Evolutionary conservation across 305 asterid species (phyloP).

Genomic region (Rubia balearica): DNA sequence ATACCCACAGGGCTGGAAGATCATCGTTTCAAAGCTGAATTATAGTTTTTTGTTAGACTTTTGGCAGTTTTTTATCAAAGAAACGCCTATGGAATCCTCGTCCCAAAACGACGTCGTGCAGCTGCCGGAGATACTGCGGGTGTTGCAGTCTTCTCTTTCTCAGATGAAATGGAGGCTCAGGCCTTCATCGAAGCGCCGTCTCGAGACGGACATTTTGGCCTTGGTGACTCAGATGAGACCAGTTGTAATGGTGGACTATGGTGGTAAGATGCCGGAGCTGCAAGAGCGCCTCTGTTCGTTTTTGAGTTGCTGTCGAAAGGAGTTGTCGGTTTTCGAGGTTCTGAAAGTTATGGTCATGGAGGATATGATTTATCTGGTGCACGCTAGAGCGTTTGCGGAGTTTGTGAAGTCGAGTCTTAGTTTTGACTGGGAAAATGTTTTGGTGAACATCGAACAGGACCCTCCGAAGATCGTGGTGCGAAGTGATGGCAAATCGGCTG

Average conservation of each 20-base stretch:
- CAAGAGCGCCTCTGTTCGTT: conserved; percentile 59
- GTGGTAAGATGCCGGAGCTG: conserved; percentile 93
- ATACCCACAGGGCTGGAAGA: background rate
- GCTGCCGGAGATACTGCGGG: conserved; percentile 35
- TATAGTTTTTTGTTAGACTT: too few species aligned
- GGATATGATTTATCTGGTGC: conserved; percentile 74
- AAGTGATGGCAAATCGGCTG: conserved; percentile 31
- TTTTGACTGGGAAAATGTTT: conserved; percentile 32
- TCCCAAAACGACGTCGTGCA: conserved; percentile 38
- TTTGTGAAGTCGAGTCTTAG: conserved; percentile 42
- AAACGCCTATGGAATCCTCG: background rate
- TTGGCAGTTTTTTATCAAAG: background rate
- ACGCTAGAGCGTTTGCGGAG: conserved; percentile 39
- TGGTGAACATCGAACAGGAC: conserved; percentile 64
- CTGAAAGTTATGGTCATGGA: conserved; percentile 67
- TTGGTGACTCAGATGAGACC: conserved; percentile 75
- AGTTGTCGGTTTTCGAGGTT: conserved; percentile 41
- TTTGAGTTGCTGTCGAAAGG: conserved; percentile 53
- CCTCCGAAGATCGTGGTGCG: conserved; percentile 58
- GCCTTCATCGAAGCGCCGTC: conserved; percentile 66
- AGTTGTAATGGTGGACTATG: conserved; percentile 86
- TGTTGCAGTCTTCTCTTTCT: conserved; percentile 50
- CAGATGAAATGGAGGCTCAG: conserved; percentile 71
- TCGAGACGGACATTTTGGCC: conserved; percentile 66
- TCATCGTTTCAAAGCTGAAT: background rate